Percentiles rank a stretch among this genome's conserved stretches.
phyloP scores from a whole-genome alignment of 1,139 yeast species.

The Meyerozyma athensensis region DNA sequence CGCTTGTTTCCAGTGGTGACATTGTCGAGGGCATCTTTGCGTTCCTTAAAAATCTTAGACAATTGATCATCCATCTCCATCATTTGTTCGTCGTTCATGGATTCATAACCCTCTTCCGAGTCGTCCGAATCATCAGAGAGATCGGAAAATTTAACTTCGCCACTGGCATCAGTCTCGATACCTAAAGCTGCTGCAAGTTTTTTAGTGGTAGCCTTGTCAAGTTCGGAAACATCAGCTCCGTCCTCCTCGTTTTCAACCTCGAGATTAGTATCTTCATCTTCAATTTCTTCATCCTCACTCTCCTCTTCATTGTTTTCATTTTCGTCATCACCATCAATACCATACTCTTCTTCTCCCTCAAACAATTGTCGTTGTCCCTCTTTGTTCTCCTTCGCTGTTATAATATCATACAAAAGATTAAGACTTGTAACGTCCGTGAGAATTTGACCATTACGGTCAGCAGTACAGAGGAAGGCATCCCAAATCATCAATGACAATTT shows the following conservation, averaged over 20 bases:
- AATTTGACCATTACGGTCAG: conserved; percentile 17
- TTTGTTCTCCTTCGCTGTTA: conserved; percentile 71
- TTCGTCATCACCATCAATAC: conserved; percentile 24
- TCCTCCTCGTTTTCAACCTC: conserved; percentile 11
- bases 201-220: conserved; percentile 64
- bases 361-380: conserved; percentile 78
- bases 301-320: conserved; percentile 23
- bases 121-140: conserved; percentile 35
- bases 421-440: conserved; percentile 39
- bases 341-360: conserved; percentile 55
- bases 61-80: conserved; percentile 87
- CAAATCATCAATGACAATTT: conserved; percentile 71
- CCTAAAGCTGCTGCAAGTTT: conserved; percentile 80
- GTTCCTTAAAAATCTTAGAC: conserved; percentile 77
- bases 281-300: conserved; percentile 22
- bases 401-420: conserved; percentile 58
- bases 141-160: conserved; percentile 44
- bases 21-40: conserved; percentile 55
- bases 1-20: conserved; percentile 58
- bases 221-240: conserved; percentile 37
- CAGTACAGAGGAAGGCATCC: conserved; percentile 49
- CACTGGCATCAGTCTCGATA: conserved; percentile 47
- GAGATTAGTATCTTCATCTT: conserved; percentile 12
- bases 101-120: conserved; percentile 59
- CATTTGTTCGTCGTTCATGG: conserved; percentile 97